Conservation (phyloP, 192 early-diverging fungal genomes). For the Coemansia sp. region DNA sequence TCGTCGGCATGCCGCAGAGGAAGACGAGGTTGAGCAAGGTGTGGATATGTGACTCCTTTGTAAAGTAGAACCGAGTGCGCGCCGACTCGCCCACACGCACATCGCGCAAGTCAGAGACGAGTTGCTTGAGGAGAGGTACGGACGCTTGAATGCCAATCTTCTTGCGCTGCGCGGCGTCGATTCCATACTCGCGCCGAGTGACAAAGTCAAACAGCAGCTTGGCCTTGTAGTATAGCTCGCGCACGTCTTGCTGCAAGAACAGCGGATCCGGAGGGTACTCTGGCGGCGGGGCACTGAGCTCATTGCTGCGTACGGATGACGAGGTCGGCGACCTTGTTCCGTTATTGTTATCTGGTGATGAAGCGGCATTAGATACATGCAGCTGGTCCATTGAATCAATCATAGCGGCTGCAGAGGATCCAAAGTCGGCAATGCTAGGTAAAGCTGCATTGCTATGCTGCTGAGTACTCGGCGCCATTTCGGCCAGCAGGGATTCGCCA, state of each 20-base stretch:
- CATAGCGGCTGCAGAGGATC: neutral
- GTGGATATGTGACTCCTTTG: constrained; percentile 94
- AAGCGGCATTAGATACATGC: neutral
- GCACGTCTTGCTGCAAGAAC: constrained; percentile 56
- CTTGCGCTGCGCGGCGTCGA: constrained; percentile 76
- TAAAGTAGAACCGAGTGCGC: constrained; percentile 87
- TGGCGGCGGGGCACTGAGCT: constrained; percentile 11
- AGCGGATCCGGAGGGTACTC: constrained; percentile 49
- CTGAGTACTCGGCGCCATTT: neutral
- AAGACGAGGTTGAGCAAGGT: constrained; percentile 90
- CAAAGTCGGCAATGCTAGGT: neutral
- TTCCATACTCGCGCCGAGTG: constrained; percentile 91
- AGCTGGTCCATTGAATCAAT: neutral
- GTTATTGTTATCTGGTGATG: neutral
- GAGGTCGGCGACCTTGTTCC: constrained; percentile 2
- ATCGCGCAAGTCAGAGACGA: constrained; percentile 68
- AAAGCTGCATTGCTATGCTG: neutral
- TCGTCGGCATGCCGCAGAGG: constrained; percentile 78
- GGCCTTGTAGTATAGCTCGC: constrained; percentile 75
- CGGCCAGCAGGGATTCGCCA: neutral
- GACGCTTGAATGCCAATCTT: constrained; percentile 84
- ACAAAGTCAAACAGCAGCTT: constrained; percentile 93
- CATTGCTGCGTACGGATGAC: constrained; percentile 1
- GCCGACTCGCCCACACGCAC: constrained; percentile 14
- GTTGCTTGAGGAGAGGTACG: constrained; percentile 73